Base-by-base conservation (phyloP, 73 alveolate species). In the Durusdinium trenchii region DNA sequence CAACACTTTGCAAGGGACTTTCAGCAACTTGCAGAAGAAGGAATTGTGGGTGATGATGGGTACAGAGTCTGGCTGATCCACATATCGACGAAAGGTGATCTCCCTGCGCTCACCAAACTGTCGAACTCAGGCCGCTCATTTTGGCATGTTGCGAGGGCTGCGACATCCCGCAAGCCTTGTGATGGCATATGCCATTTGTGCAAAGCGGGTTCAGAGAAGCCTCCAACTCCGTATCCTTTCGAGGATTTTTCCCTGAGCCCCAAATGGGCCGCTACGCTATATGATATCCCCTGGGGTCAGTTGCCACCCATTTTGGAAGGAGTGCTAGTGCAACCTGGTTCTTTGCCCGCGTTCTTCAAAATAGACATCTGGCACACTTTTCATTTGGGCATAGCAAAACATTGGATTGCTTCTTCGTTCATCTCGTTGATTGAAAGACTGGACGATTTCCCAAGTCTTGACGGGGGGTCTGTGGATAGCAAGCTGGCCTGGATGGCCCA, bases 301-400 rank as follows among this genome's bases (percentile, higher is more conserved):
- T 18, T 3, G 30, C 95, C 95, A 10, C 30, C 61, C 3, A 2
- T 86, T 47, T 7, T 86, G 60, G 20, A 38, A 28, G 47, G 43
- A 1, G 12, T 38, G 6, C 95, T 81, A 5, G 30, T 40, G 57
- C 60, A 36, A 0, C 57, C 26, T 0, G 3, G 43, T 14, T 14
- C 26, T 3, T 7, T n/a, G 38, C 47, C 78, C 16, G 32, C 51
- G 1, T 86, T 86, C 50, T 86, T 86, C 43, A 43, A 16, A 18
- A 54, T 50, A 0, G 95, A 86, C 46, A 12, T 86, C 5, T 86
- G 95, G 95, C 95, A 86, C 47, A 54, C 36, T 38, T 38, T 16
- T 38, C 82, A 52, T 45, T 35, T 51, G 2, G 95, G 95, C 48
- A 5, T 86, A 9, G 23, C 47, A 0, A 86, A 86, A 16, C 54